Evolutionary conservation across 2,329 filamentous ascomycete species (phyloP).

Genomic region (Diplocarpon rosae): DNA sequence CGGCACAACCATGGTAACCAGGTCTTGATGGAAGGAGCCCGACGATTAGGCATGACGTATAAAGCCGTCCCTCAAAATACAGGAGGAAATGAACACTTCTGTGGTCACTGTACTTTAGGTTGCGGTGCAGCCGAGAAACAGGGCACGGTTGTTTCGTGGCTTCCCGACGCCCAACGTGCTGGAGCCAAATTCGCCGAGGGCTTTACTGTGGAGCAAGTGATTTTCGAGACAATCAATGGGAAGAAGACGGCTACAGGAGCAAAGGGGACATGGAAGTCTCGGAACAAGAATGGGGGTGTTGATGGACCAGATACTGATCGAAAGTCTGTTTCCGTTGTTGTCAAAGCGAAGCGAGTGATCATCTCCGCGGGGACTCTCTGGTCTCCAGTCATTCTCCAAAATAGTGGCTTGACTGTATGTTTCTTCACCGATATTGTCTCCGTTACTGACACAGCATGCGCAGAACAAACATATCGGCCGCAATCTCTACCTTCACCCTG

Average conservation of each 20-base stretch:
- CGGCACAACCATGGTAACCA: conserved; percentile 61
- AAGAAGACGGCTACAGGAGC: conserved; percentile 55
- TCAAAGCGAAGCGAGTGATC: conserved; percentile 69
- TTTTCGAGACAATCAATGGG: conserved; percentile 45
- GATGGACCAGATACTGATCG: conserved; percentile 38
- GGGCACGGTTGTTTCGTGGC: conserved; percentile 61
- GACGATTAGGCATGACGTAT: conserved; percentile 59
- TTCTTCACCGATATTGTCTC: neutral
- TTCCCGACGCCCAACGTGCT: conserved; percentile 64
- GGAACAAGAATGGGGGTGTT: conserved; percentile 49
- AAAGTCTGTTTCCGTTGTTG: conserved; percentile 46
- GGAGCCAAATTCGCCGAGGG: conserved; percentile 76
- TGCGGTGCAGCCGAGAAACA: conserved; percentile 61
- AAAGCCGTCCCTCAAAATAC: conserved; percentile 67
- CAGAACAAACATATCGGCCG: conserved; percentile 67
- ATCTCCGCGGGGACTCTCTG: conserved; percentile 65
- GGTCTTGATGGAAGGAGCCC: conserved; percentile 58
- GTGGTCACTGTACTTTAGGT: conserved; percentile 49
- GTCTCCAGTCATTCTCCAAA: conserved; percentile 61
- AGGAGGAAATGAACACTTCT: conserved; percentile 58
- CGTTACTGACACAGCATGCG: neutral
- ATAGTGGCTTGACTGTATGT: conserved; percentile 57
- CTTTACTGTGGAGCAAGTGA: conserved; percentile 57
- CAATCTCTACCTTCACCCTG: conserved; percentile 72
- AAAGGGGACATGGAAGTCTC: conserved; percentile 60